Evolutionary conservation across 345 rosid species (phyloP).

Genomic region (Dimocarpus longan): DNA sequence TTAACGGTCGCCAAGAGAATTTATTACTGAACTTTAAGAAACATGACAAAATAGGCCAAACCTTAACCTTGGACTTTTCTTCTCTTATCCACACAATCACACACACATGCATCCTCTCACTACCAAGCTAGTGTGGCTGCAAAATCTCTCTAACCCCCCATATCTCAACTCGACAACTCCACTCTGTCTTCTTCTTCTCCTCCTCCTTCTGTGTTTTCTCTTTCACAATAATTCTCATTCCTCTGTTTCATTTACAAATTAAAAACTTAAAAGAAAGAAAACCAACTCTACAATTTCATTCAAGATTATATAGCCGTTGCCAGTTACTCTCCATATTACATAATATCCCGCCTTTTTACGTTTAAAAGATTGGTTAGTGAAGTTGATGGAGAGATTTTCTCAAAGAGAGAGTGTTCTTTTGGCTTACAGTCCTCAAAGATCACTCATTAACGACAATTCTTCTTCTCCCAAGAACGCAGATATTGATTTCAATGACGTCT

Average conservation of each 20-base stretch:
- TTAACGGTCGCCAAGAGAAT: constrained; percentile 22
- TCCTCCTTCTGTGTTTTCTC: constrained; percentile 17
- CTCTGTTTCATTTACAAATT: constrained; percentile 8
- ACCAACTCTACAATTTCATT: constrained; percentile 6
- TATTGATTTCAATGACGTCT: constrained; percentile 76
- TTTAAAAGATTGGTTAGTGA: not conserved
- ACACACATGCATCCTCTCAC: not conserved
- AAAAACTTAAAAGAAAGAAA: not conserved
- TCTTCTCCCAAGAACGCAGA: constrained; percentile 44
- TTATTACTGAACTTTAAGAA: not conserved
- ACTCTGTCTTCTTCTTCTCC: constrained; percentile 10
- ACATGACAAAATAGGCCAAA: constrained; percentile 25
- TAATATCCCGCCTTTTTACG: constrained; percentile 38
- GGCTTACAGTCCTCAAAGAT: constrained; percentile 31
- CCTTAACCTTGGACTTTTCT: constrained; percentile 15
- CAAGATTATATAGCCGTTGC: constrained; percentile 1
- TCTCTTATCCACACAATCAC: constrained; percentile 20
- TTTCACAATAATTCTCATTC: constrained; percentile 16
- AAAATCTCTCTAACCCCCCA: constrained; percentile 14
- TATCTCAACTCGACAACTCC: constrained; percentile 3
- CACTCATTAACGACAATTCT: constrained; percentile 24
- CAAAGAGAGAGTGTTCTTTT: constrained; percentile 43
- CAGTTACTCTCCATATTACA: not conserved
- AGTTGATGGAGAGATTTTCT: constrained; percentile 34
- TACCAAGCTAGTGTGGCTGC: constrained; percentile 40